These are phyloP conservation scores for Thraustotheca clavata DNA, from an alignment of 352 stramenopile species.

Conservation along the genomic window DNA sequence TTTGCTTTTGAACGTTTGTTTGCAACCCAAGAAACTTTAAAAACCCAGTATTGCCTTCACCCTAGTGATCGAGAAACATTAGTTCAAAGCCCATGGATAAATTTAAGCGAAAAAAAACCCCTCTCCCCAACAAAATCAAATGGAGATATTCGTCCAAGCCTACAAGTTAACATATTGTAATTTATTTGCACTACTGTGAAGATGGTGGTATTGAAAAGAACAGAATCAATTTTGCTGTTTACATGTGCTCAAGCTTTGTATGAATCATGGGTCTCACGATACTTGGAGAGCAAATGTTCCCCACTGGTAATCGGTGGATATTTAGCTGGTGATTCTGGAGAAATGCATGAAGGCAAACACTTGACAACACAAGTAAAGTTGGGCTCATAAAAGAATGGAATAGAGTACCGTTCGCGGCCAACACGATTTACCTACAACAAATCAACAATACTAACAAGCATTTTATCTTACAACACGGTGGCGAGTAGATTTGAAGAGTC, in stretches of 20 bases:
- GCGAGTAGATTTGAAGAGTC: constrained; percentile 26
- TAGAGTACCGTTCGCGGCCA: constrained; percentile 56
- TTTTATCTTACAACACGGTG: constrained; percentile 51
- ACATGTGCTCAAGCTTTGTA: background rate
- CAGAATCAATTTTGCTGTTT: too few species aligned
- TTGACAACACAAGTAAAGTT: constrained; percentile 59
- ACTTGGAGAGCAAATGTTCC: constrained; percentile 66
- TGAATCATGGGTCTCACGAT: constrained; percentile 50
- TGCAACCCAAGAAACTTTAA: constrained; percentile 15
- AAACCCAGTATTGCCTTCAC: constrained; percentile 17
- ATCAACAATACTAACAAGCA: constrained; percentile 37
- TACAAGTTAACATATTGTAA: too few species aligned
- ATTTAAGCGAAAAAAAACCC: background rate
- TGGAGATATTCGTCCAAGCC: too few species aligned
- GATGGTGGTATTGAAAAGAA: too few species aligned
- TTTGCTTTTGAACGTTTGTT: constrained; percentile 12
- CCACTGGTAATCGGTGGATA: constrained; percentile 64
- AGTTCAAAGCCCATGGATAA: background rate
- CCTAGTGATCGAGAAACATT: background rate
- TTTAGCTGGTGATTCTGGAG: constrained; percentile 33
- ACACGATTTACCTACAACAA: constrained; percentile 32
- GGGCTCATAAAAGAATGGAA: constrained; percentile 73
- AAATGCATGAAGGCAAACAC: constrained; percentile 54
- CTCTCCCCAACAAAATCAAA: too few species aligned
- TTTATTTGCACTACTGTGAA: too few species aligned